Evolutionary conservation across 208 protist species (phyloP).

Genomic region (Leishmania martiniquensis): DNA sequence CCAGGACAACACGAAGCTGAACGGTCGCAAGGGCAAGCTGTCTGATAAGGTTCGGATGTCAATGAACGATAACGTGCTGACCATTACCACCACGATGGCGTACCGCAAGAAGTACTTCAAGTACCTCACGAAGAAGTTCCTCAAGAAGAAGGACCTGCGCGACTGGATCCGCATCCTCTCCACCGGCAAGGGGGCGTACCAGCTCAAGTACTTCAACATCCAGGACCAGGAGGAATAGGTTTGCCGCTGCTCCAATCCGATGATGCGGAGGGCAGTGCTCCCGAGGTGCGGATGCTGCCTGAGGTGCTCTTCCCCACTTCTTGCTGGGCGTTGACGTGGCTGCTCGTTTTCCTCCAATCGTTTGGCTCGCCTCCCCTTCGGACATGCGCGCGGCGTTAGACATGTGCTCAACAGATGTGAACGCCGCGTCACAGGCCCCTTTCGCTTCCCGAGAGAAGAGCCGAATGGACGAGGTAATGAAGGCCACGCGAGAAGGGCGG

Average conservation of each 20-base stretch:
- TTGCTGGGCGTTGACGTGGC: no score
- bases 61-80: conserved; percentile 93
- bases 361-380: no score
- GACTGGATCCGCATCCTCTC: conserved; percentile 98
- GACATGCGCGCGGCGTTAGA: no score
- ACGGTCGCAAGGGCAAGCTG: conserved; percentile 98
- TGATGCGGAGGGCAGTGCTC: no score
- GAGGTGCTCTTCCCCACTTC: no score
- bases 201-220: conserved; percentile 99
- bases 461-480: no score
- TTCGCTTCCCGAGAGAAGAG: no score
- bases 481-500: no score
- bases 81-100: conserved; percentile 86
- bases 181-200: conserved; percentile 95
- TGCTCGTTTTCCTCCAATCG: no score
- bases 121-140: conserved; percentile 99
- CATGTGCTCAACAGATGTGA: no score
- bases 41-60: conserved; percentile 91
- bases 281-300: no score
- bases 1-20: conserved; percentile 97
- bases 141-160: conserved; percentile 98
- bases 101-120: conserved; percentile 99
- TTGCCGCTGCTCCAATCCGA: background rate
- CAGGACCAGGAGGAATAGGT: conserved; percentile 91
- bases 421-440: no score